phyloP scores from a whole-genome alignment of 2,329 filamentous ascomycete genomes.

The Curvularia verruculosa region DNA sequence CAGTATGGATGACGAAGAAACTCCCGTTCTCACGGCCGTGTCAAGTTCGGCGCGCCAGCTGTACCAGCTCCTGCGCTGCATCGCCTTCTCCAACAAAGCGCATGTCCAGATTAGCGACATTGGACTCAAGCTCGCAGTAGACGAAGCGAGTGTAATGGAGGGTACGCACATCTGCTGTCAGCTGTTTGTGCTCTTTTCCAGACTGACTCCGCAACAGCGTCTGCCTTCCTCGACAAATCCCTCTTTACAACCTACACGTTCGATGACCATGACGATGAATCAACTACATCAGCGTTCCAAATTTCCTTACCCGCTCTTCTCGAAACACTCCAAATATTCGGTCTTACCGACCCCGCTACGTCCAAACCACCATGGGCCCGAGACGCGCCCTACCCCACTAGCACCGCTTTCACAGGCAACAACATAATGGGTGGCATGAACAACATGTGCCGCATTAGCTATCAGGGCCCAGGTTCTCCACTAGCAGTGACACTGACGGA shows the following conservation, averaged over 20 bases:
- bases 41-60: conserved; percentile 79
- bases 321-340: conserved; percentile 95
- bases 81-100: conserved; percentile 64
- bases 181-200: background rate
- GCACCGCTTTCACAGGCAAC: conserved; percentile 76
- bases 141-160: conserved; percentile 91
- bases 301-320: conserved; percentile 86
- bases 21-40: conserved; percentile 72
- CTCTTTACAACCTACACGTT: conserved; percentile 88
- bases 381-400: conserved; percentile 58
- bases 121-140: conserved; percentile 84
- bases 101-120: conserved; percentile 81
- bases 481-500: conserved; percentile 88
- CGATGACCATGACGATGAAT: conserved; percentile 51
- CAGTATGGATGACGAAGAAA: conserved; percentile 47
- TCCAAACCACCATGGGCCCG: conserved; percentile 47
- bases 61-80: conserved; percentile 68
- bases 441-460: conserved; percentile 84
- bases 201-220: conserved; percentile 54
- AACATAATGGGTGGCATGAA: conserved; percentile 77
- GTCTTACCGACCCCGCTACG: conserved; percentile 61
- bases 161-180: conserved; percentile 56
- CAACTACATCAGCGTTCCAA: conserved; percentile 70
- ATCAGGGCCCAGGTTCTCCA: conserved; percentile 74
- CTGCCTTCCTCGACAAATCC: conserved; percentile 83